Evolutionary conservation across 345 rosid genomes (phyloP).

Genomic region (Lepidium sativum): DNA sequence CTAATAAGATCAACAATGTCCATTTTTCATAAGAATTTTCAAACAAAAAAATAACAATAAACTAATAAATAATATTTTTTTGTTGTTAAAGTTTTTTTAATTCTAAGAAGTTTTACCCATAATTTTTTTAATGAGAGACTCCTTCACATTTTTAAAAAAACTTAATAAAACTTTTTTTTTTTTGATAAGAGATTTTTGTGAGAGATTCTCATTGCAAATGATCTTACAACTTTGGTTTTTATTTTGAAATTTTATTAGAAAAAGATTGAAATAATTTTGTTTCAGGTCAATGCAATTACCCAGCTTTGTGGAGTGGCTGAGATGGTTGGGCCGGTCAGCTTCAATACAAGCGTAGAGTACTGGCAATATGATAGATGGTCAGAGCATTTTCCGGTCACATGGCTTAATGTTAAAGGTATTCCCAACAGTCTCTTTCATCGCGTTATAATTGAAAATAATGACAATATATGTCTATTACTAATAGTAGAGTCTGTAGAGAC

Average conservation of each 20-base stretch:
- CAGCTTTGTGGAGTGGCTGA: conserved; percentile 89
- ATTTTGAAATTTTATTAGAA: background rate
- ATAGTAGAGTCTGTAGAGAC: conserved; percentile 48
- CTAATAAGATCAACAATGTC: no score
- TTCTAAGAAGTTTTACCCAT: no score
- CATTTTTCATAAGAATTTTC: no score
- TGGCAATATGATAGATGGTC: conserved; percentile 94
- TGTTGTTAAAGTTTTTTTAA: no score
- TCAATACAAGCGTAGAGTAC: conserved; percentile 64
- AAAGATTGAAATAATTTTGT: background rate
- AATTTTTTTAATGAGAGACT: no score
- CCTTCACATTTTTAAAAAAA: no score
- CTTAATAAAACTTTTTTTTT: no score
- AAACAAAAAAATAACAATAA: no score
- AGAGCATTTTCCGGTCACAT: conserved; percentile 74
- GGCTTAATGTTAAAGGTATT: conserved; percentile 76
- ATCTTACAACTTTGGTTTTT: background rate
- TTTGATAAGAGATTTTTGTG: no score
- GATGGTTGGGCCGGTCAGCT: conserved; percentile 85
- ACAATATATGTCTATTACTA: conserved; percentile 80
- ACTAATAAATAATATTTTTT: no score
- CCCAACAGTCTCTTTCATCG: conserved; percentile 75
- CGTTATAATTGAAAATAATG: conserved; percentile 66
- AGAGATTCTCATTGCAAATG: no score
- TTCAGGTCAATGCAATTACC: conserved; percentile 80